Percentiles rank a stretch among this genome's conserved stretches.
Conservation (phyloP, 306 rosid genomes). For the Datisca glomerata region DNA sequence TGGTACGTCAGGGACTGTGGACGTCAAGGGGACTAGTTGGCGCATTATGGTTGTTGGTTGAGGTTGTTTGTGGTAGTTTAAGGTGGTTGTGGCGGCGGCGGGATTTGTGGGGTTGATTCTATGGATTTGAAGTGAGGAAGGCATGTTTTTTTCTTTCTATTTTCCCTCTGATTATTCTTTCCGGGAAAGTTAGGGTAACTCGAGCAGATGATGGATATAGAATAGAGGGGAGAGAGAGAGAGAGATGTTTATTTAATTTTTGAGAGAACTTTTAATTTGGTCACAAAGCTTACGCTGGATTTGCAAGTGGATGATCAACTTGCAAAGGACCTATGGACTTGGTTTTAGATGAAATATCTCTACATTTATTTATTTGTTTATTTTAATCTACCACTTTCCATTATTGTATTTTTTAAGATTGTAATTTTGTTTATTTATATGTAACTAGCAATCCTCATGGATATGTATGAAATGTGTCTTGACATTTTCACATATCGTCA, state of each 20-base stretch:
- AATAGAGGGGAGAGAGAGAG: slow-evolving; percentile 8
- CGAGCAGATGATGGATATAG: slow-evolving; percentile 3
- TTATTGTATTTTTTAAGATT: slow-evolving; percentile 21
- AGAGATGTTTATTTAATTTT: too few relatives aligned
- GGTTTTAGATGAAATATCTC: slow-evolving; percentile 14
- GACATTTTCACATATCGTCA: too few relatives aligned
- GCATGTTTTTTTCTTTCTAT: slow-evolving; percentile 25
- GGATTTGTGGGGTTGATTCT: slow-evolving; percentile 32
- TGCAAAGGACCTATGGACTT: slow-evolving; percentile 50
- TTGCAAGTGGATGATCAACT: slow-evolving; percentile 91
- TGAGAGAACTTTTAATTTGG: slow-evolving; percentile 13
- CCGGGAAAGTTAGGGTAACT: slow-evolving; percentile 6
- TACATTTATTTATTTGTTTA: too few relatives aligned
- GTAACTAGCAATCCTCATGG: too few relatives aligned
- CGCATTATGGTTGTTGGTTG: slow-evolving; percentile 5
- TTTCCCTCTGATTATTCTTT: background rate
- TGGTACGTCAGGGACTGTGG: slow-evolving; percentile 17
- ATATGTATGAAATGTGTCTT: too few relatives aligned
- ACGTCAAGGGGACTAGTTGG: slow-evolving; percentile 1
- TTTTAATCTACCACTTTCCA: too few relatives aligned
- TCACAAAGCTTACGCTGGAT: slow-evolving; percentile 41
- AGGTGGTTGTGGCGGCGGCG: slow-evolving; percentile 13
- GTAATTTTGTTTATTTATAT: too few relatives aligned
- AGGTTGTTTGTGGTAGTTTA: slow-evolving; percentile 28
- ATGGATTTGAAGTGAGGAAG: slow-evolving; percentile 59